Evolutionary conservation across 176 grass and related monocot species (phyloP).

Genomic region (Oryza rufipogon): DNA sequence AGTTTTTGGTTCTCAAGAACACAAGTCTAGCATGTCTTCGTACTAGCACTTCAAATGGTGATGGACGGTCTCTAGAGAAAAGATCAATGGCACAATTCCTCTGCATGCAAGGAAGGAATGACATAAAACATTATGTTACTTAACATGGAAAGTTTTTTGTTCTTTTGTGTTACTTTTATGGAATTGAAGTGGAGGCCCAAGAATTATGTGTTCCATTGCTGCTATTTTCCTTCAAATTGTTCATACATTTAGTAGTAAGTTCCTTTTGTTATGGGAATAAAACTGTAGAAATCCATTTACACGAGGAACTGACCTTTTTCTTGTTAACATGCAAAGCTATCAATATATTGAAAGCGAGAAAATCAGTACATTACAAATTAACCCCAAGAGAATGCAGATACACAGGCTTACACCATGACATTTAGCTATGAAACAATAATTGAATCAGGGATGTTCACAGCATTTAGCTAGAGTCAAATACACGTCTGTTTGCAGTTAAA

Average conservation of each 20-base stretch:
- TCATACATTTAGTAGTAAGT: neutral
- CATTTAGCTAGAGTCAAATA: slow-evolving; percentile 17
- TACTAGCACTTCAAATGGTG: slow-evolving; percentile 15
- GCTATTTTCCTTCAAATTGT: neutral
- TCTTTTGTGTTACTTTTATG: neutral
- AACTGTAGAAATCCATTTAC: neutral
- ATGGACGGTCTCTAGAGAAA: neutral
- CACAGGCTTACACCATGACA: slow-evolving; percentile 8
- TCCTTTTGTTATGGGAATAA: neutral
- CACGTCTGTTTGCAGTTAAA: slow-evolving; percentile 6
- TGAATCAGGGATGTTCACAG: slow-evolving; percentile 11
- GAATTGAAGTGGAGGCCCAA: neutral
- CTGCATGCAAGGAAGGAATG: neutral
- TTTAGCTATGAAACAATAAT: slow-evolving; percentile 25
- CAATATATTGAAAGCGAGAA: neutral
- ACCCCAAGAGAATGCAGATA: neutral
- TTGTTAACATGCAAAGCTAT: neutral
- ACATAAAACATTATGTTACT: neutral
- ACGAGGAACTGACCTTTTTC: neutral
- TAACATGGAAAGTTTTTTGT: neutral
- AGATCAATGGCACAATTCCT: slow-evolving; percentile 2
- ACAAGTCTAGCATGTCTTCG: neutral
- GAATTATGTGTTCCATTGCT: neutral
- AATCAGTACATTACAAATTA: slow-evolving; percentile 5
- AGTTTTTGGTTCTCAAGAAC: neutral